phyloP scores from a whole-genome alignment of 177 flowering plant species.

The Tripterygium wilfordii region DNA sequence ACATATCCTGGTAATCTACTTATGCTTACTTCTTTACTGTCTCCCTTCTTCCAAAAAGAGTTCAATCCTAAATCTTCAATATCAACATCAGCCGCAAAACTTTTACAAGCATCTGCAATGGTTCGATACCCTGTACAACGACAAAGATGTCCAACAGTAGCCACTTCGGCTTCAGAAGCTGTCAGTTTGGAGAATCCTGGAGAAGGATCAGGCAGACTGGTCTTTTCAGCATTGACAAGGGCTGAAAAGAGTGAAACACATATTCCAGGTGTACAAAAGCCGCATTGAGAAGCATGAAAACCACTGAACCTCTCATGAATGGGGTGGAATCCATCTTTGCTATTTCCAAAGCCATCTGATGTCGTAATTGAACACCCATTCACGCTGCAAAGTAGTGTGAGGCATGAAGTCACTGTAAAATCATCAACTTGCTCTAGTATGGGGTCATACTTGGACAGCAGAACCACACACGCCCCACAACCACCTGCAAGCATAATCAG shows the following conservation, averaged over 20 bases:
- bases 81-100: conserved; percentile 82
- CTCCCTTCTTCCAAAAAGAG: conserved; percentile 63
- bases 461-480: conserved; percentile 92
- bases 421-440: conserved; percentile 51
- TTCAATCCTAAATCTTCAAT: conserved; percentile 90
- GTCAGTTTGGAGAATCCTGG: conserved; percentile 80
- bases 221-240: conserved; percentile 66
- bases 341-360: conserved; percentile 80
- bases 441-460: conserved; percentile 75
- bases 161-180: conserved; percentile 64
- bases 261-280: conserved; percentile 96
- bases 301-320: conserved; percentile 80
- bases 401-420: conserved; percentile 69
- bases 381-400: conserved; percentile 78
- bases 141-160: conserved; percentile 79
- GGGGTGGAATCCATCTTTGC: conserved; percentile 72
- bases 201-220: conserved; percentile 35
- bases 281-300: conserved; percentile 95
- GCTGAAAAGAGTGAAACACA: conserved; percentile 80
- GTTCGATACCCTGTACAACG: conserved; percentile 97
- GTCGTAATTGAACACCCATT: conserved; percentile 82
- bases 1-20: conserved; percentile 50
- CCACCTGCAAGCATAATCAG: conserved; percentile 66
- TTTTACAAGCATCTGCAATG: conserved; percentile 90
- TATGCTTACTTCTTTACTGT: conserved; percentile 29